Conservation (phyloP, 2,329 filamentous ascomycete genomes). For the Paramyrothecium roridum region DNA sequence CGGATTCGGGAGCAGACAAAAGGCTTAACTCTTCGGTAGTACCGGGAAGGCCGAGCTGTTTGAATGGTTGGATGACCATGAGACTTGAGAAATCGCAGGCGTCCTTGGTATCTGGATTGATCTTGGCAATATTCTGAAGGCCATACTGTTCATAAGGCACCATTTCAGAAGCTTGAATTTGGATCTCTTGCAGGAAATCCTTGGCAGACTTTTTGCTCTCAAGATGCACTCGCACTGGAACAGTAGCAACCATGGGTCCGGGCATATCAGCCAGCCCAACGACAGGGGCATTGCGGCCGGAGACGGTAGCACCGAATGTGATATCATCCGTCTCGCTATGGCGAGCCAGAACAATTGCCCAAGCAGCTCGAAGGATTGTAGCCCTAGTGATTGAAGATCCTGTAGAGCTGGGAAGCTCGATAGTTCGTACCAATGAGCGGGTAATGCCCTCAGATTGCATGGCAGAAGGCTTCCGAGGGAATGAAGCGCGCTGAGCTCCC, state of each 20-base stretch:
- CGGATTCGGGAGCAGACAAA: neutral
- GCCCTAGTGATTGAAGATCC: conserved; percentile 10
- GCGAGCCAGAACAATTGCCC: conserved; percentile 18
- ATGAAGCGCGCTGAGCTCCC: conserved; percentile 7
- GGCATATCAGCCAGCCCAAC: conserved; percentile 18
- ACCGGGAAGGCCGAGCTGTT: neutral
- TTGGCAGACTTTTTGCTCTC: neutral
- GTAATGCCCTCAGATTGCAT: neutral
- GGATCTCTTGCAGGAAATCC: neutral
- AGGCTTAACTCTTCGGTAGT: conserved; percentile 1
- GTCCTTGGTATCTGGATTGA: conserved; percentile 46
- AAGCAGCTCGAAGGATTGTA: conserved; percentile 17
- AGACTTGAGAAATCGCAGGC: conserved; percentile 47
- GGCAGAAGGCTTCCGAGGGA: neutral
- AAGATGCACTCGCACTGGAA: conserved; percentile 18
- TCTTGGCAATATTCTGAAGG: conserved; percentile 50
- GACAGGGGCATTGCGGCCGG: conserved; percentile 22
- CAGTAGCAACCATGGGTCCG: conserved; percentile 25
- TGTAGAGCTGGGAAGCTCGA: neutral
- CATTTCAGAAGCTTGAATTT: neutral
- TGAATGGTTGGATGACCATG: neutral
- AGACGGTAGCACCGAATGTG: conserved; percentile 20
- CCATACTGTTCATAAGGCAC: conserved; percentile 49
- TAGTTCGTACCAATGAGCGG: neutral
- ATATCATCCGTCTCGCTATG: conserved; percentile 16